Evolutionary conservation across 495 filamentous ascomycete genomes (phyloP), one percentile per base, ranked within the genome.

Genomic region (Aspergillus affinis): DNA sequence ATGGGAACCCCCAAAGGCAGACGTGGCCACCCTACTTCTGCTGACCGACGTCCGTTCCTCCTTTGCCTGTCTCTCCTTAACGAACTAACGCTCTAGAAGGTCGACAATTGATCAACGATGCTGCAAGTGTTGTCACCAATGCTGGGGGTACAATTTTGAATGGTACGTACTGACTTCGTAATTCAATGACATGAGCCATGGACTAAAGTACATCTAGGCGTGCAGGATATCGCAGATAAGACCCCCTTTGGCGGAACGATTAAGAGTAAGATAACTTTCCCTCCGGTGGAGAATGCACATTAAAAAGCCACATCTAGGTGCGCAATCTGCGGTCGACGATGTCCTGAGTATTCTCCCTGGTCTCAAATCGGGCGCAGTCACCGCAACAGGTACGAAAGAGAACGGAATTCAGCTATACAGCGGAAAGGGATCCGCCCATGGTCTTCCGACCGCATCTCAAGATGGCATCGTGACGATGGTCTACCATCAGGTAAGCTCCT

Each of bases 371-470:
- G 59, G 59, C 15, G 52, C 52, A 23, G 12, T 61, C n/a, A 80
- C 72, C 3, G 61, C 67, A 45, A 52, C 65, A 13, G 69, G 68
- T 2, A 64, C 75, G 20, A 61, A 59, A 18, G 81, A 82, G 68
- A 72, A 69, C 6, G 74, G 69, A 3, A 72, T 84, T n/a, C 71
- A 71, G 7, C 68, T 73, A 1, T 70, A 73, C 1, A 72, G 75
- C 2, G 80, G 80, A 36, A 59, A 64, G 18, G 81, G 80, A 21
- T 62, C 76, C 2, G 63, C 55, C 8, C 58, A 60, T 30, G 83
- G 84, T 3, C 58, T 86, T 48, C 84, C 84, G 0, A 84, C 83
- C 5, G 78, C 71, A 55, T 73, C 73, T 29, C 81, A 83, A 58
- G 81, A 82, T 48, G 84, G 84, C 19, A 77, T 76, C 6, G 71